Conservation (phyloP, 163 green algal species). For the Prototheca cutis region DNA sequence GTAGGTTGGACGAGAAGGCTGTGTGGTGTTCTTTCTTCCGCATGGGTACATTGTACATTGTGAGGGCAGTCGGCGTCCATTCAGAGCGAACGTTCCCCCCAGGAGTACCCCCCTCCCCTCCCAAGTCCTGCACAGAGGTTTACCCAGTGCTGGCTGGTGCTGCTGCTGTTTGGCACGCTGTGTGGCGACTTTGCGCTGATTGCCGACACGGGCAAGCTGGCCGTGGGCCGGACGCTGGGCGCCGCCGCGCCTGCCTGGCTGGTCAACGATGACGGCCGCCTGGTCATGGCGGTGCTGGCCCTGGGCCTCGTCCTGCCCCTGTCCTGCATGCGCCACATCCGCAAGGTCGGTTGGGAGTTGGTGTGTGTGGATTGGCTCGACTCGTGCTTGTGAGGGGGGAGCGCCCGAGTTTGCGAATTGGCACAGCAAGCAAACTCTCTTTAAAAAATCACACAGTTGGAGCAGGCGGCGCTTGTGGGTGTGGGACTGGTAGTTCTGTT, state of each 20-base stretch:
- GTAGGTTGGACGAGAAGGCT: too few relatives aligned
- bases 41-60: too few relatives aligned
- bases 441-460: slow-evolving; percentile 45
- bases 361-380: too few relatives aligned
- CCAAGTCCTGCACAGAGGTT: too few relatives aligned
- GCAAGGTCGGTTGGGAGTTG: too few relatives aligned
- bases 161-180: slow-evolving; percentile 70
- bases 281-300: slow-evolving; percentile 44
- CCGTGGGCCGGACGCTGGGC: neutral
- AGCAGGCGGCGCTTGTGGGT: slow-evolving; percentile 48
- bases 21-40: too few relatives aligned
- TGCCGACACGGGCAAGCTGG: slow-evolving; percentile 34
- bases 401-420: too few relatives aligned
- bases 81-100: too few relatives aligned
- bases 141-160: slow-evolving; percentile 52
- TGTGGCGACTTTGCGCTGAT: slow-evolving; percentile 65
- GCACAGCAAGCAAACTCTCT: too few relatives aligned
- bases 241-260: slow-evolving; percentile 17
- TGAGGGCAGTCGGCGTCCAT: too few relatives aligned
- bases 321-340: slow-evolving; percentile 55
- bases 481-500: slow-evolving; percentile 48
- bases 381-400: too few relatives aligned
- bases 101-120: too few relatives aligned
- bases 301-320: slow-evolving; percentile 51
- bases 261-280: slow-evolving; percentile 29